Conservation (phyloP, 2,329 filamentous ascomycete species). For the Apiospora kogelbergensis region DNA sequence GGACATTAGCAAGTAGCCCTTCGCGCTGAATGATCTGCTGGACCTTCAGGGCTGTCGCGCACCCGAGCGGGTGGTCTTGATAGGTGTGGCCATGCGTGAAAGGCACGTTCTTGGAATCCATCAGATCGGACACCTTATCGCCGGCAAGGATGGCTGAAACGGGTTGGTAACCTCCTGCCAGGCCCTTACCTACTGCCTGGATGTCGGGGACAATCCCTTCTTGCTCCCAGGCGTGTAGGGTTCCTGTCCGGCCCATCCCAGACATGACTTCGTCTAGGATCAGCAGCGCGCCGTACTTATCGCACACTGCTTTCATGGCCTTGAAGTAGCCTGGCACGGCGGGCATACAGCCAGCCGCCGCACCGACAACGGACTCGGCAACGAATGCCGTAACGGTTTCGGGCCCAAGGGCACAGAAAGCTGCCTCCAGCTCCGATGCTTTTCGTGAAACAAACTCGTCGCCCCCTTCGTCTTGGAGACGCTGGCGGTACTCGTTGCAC, state of each 20-base stretch:
- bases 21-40: conserved; percentile 37
- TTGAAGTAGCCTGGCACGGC: conserved; percentile 67
- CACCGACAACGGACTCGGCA: conserved; percentile 72
- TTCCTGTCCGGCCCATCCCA: conserved; percentile 60
- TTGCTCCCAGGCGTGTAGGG: conserved; percentile 61
- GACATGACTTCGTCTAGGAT: conserved; percentile 46
- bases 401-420: conserved; percentile 64
- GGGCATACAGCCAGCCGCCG: conserved; percentile 68
- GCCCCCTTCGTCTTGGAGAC: conserved; percentile 50
- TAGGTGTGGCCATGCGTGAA: conserved; percentile 61
- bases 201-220: conserved; percentile 62
- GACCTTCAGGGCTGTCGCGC: conserved; percentile 38
- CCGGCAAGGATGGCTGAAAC: conserved; percentile 61
- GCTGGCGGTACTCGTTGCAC: conserved; percentile 65
- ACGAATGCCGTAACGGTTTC: conserved; percentile 70
- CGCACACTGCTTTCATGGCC: conserved; percentile 67
- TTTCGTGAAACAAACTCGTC: conserved; percentile 60
- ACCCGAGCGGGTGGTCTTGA: conserved; percentile 38
- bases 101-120: conserved; percentile 37
- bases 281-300: not conserved
- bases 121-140: conserved; percentile 46
- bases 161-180: conserved; percentile 63
- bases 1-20: conserved; percentile 32
- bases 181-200: conserved; percentile 64
- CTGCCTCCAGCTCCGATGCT: conserved; percentile 63